Evolutionary conservation across 805 yeast species (phyloP), one percentile per base, ranked within the genome.

Genomic region (Spencermartinsiella europaea): DNA sequence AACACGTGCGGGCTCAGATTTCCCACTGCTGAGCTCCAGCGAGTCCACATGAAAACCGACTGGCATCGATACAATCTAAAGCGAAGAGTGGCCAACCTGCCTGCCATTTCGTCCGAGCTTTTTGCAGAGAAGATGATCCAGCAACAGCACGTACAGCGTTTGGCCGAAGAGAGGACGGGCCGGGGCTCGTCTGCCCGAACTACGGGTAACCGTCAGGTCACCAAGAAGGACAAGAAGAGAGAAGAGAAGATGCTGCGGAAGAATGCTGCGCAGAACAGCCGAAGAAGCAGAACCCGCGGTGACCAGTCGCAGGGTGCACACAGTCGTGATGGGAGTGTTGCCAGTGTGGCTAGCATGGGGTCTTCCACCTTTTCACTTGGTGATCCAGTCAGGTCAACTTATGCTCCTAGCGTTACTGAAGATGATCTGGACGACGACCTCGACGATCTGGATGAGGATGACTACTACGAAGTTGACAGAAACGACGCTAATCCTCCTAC

Each of bases 51-150:
- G 99, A 88, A 86, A 63, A 82, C 96, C 2, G 99, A 93, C 47
- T 93, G 99, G 99, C 99, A 93, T 63, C 76, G 99, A 52, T 93
- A 93, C 66, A 93, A 93, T 61, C 74, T 93, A 60, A 93, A 93
- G 63, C 80, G 99, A 68, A 77, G 96, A 58, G 96, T 93, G 27
- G 95, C 96, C 0, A 76, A 76, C 25, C 67, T 89, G 48, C 83
- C 90, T 4, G 83, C 95, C 1, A 78, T 89, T 25, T 68, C 81
- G 16, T 78, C 87, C 1, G 84, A 74, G 34, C 66, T 75, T 1
- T 85, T 85, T 65, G 85, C 85, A 17, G 85, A 82, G 54, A 84
- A 87, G 61, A 83, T 84, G 28, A 61, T 64, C 31, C 63, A 64
- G 51, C 71, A 66, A 54, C 58, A 61, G 50, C 58, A 59, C 37